These are phyloP conservation scores for Pelargonium australe DNA, from an alignment of 441 rosid genomes.

Conservation along the genomic window DNA sequence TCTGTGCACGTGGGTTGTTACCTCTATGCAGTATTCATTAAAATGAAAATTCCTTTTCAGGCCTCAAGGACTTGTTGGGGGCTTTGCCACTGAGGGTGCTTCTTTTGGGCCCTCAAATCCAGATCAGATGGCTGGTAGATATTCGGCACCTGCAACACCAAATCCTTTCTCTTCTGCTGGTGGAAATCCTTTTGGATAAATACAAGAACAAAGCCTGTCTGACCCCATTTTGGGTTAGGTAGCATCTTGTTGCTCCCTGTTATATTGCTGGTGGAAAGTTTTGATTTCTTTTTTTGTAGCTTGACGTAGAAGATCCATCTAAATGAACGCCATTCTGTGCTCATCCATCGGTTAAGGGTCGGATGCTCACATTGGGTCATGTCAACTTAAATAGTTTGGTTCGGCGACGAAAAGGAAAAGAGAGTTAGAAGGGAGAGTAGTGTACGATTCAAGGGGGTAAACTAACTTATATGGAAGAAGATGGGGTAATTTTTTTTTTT, in stretches of 20 bases:
- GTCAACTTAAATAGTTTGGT: conserved; percentile 13
- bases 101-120: conserved; percentile 21
- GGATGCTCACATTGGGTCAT: conserved; percentile 17
- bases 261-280: conserved; percentile 26
- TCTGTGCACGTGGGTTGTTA: neutral
- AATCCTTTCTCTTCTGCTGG: conserved; percentile 32
- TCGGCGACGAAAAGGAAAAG: neutral
- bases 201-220: neutral
- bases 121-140: conserved; percentile 29
- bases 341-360: conserved; percentile 9
- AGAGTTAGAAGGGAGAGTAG: conserved; percentile 8
- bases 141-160: conserved; percentile 26
- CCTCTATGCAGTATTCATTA: neutral
- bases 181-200: conserved; percentile 59
- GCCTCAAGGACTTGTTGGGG: conserved; percentile 27
- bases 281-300: conserved; percentile 23
- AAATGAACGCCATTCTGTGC: conserved; percentile 5
- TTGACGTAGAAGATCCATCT: conserved; percentile 18
- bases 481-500: conserved; percentile 9
- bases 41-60: conserved; percentile 24
- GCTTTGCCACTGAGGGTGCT: conserved; percentile 22
- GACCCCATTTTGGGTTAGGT: neutral
- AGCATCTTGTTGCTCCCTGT: conserved; percentile 8
- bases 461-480: neutral
- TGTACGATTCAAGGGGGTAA: neutral